Base-by-base conservation (phyloP, 2,329 filamentous ascomycete genomes). In the Pseudocercospora pini-densiflorae region DNA sequence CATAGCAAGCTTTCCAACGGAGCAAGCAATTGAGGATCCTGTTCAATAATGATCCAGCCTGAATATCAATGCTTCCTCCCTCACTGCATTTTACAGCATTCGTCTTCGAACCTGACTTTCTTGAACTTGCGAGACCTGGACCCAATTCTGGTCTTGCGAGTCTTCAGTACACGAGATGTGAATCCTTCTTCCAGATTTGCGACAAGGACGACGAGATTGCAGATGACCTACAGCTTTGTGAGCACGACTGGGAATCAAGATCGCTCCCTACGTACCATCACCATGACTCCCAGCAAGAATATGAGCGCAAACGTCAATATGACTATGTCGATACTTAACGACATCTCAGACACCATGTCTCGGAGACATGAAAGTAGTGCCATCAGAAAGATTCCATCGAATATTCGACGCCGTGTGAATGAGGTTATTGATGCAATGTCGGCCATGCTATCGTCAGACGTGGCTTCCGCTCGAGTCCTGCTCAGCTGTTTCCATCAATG, bases 381-480 rank as follows among this genome's bases (percentile, higher is more conserved):
- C 24, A 16, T 31, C 27, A 55, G 16, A 16, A 55, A 4, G 16
- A 55, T 55, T 10, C 23, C 51, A 55, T 55, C 51, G 24, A 55
- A 33, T 1, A 55, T 2, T 19, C 51, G 51, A 1, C 27, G 51
- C 12, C 51, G 51, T 16, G 27, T 16, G 27, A 55, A 55, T 19
- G 51, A 55, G 33, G 51, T 55, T 10, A 55, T 10, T 31, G 23
- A 9, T 55, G 51, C 24, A 55, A 55, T 55, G 51, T 55, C 51
- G 27, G 27, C 16, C 51, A 55, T 55, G 51, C 4, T 31, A n/a
- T 55, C 5, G 27, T 24, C 5, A 7, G 27, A 16, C 27, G 51
- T 55, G 24, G 47, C 16, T 51, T 51, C 21, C 24, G 19, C 19
- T 24, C 3, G 47, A 51, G 24, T 51, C 47, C 21, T 12, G 47